Evolutionary conservation across 768 basidiomycete species (phyloP).

Genomic region (Leccinum imitatum): DNA sequence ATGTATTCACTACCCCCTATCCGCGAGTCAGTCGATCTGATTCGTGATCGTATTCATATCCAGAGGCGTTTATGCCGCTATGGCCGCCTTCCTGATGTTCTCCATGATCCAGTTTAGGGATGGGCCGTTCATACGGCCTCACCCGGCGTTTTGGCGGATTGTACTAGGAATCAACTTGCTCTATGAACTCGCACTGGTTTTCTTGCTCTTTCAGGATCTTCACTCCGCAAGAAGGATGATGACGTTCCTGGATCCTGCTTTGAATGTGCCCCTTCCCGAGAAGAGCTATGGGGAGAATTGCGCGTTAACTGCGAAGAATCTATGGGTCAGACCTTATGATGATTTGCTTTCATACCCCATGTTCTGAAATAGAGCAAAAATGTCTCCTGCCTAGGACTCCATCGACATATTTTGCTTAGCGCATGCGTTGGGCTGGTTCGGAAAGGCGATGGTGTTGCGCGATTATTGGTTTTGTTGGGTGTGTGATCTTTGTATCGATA

Average conservation of each 20-base stretch:
- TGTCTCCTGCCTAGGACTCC: slow-evolving; percentile 51
- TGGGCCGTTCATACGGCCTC: slow-evolving; percentile 85
- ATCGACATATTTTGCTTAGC: slow-evolving; percentile 87
- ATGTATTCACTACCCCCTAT: slow-evolving; percentile 29
- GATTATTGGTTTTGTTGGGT: slow-evolving; percentile 98
- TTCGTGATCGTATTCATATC: slow-evolving; percentile 14
- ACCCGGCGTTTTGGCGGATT: slow-evolving; percentile 83
- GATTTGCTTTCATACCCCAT: neutral
- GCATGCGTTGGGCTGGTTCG: slow-evolving; percentile 86
- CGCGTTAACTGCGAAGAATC: slow-evolving; percentile 52
- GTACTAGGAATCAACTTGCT: slow-evolving; percentile 79
- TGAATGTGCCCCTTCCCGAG: slow-evolving; percentile 75
- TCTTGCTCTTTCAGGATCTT: slow-evolving; percentile 83
- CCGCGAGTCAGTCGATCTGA: slow-evolving; percentile 1
- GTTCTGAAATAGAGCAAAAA: slow-evolving; percentile 4
- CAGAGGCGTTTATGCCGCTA: slow-evolving; percentile 77
- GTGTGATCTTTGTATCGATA: slow-evolving; percentile 18
- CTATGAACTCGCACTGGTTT: slow-evolving; percentile 81
- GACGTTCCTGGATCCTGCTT: slow-evolving; percentile 69
- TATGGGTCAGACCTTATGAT: slow-evolving; percentile 56
- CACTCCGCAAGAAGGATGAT: slow-evolving; percentile 75
- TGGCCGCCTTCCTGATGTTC: slow-evolving; percentile 73
- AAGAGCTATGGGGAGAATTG: slow-evolving; percentile 88
- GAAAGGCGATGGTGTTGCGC: slow-evolving; percentile 84
- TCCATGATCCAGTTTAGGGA: slow-evolving; percentile 89